These are phyloP conservation scores for Blechomonas ayalai DNA, from an alignment of 208 protist genomes.

Conservation along the genomic window DNA sequence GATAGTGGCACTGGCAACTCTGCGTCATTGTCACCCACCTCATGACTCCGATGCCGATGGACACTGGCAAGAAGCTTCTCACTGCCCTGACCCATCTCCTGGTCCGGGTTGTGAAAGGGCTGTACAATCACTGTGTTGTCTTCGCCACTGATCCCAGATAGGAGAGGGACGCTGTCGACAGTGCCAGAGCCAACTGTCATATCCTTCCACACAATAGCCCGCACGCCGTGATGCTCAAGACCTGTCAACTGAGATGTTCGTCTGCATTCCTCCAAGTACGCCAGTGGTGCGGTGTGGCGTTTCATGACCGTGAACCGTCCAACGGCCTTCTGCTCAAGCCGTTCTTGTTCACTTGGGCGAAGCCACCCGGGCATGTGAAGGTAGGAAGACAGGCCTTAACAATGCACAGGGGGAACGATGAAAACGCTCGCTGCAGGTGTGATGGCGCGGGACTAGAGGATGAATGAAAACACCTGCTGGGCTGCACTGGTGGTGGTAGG, in stretches of 20 bases:
- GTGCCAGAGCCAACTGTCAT: slow-evolving; percentile 24
- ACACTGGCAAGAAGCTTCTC: too few relatives aligned
- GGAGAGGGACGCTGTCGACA: slow-evolving; percentile 17
- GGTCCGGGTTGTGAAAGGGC: background rate
- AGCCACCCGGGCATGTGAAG: background rate
- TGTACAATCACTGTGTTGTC: background rate
- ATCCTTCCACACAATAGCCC: slow-evolving; percentile 44
- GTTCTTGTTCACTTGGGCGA: slow-evolving; percentile 2
- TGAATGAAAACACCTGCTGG: background rate
- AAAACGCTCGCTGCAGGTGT: too few relatives aligned
- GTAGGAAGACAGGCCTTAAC: background rate
- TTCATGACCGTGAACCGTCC: slow-evolving; percentile 9
- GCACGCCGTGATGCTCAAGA: slow-evolving; percentile 28
- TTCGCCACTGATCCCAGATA: slow-evolving; percentile 28
- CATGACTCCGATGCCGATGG: too few relatives aligned
- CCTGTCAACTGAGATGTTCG: slow-evolving; percentile 19
- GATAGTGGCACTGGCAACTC: background rate
- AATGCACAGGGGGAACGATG: background rate
- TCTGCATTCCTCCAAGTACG: slow-evolving; percentile 30
- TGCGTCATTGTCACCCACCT: background rate
- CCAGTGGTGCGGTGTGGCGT: slow-evolving; percentile 6
- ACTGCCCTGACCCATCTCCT: background rate
- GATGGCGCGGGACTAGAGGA: too few relatives aligned
- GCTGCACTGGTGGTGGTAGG: background rate
- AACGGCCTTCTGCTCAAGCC: slow-evolving; percentile 3